Percentiles rank a stretch among this genome's conserved stretches.
These are phyloP conservation scores for Colletotrichum musicola DNA, from an alignment of 2,329 filamentous ascomycete genomes.

Conservation along the genomic window DNA sequence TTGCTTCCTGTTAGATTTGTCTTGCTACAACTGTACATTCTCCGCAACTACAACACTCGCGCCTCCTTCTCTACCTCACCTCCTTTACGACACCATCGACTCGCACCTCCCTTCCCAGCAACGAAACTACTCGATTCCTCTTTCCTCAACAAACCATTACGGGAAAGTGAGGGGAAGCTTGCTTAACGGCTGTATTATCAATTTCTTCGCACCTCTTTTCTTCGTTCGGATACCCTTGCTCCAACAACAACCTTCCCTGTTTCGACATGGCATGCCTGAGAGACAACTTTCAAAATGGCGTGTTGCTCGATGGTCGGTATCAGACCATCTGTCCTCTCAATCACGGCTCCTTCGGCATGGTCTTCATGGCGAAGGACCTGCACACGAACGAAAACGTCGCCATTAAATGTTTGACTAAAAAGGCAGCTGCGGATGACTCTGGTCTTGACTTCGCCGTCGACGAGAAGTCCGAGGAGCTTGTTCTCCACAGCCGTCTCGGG, in stretches of 20 bases:
- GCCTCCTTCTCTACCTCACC: constrained; percentile 1
- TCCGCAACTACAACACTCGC: constrained; percentile 13
- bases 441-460: constrained; percentile 79
- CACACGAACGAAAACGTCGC: constrained; percentile 84
- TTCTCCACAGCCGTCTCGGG: constrained; percentile 83
- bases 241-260: constrained; percentile 40
- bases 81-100: neutral
- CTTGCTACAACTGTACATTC: constrained; percentile 34
- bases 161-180: constrained; percentile 11
- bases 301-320: constrained; percentile 89
- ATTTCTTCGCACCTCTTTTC: constrained; percentile 24
- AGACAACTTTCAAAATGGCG: constrained; percentile 82
- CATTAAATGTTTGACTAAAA: constrained; percentile 96
- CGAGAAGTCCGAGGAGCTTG: constrained; percentile 84
- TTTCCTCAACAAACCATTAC: constrained; percentile 11
- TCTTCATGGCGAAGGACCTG: constrained; percentile 90
- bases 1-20: constrained; percentile 40
- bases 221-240: constrained; percentile 36
- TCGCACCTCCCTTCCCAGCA: neutral
- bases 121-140: constrained; percentile 1
- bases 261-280: constrained; percentile 83
- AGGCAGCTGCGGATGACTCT: constrained; percentile 70
- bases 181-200: constrained; percentile 30
- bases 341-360: constrained; percentile 98
- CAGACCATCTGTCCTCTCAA: constrained; percentile 94